Percentiles rank a stretch among this genome's conserved stretches.
These are phyloP conservation scores for Coemansia sp. DNA, from an alignment of 192 early-diverging fungal genomes.

Conservation along the genomic window DNA sequence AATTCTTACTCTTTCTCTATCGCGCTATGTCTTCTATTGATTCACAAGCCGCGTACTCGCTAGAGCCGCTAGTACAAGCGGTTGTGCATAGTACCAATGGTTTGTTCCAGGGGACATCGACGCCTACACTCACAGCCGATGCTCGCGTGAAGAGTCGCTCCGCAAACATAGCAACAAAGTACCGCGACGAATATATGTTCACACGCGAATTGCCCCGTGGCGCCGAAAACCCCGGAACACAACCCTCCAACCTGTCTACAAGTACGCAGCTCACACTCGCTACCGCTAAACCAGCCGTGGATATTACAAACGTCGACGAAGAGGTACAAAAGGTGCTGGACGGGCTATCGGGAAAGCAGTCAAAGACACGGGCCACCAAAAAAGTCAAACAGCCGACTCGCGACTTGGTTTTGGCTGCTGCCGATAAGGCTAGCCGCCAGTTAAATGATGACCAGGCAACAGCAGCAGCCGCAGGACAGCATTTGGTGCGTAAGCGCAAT, in stretches of 20 bases:
- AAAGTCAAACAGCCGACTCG: slow-evolving; percentile 39
- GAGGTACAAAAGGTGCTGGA: slow-evolving; percentile 49
- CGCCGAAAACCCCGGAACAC: slow-evolving; percentile 6
- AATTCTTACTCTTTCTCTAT: not conserved
- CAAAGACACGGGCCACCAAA: slow-evolving; percentile 24
- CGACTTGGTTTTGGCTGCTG: slow-evolving; percentile 32
- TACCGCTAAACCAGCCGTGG: not conserved
- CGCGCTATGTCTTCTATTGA: not conserved
- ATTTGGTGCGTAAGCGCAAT: slow-evolving; percentile 49
- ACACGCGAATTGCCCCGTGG: slow-evolving; percentile 36
- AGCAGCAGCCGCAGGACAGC: slow-evolving; percentile 38
- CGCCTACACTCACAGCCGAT: not conserved
- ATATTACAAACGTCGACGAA: slow-evolving; percentile 30
- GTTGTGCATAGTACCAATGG: slow-evolving; percentile 25
- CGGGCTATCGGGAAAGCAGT: slow-evolving; percentile 32
- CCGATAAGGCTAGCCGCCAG: slow-evolving; percentile 14
- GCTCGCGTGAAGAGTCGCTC: slow-evolving; percentile 4
- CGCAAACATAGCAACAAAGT: slow-evolving; percentile 27
- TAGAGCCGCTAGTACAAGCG: slow-evolving; percentile 14
- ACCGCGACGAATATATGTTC: slow-evolving; percentile 48
- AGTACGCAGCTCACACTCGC: not conserved
- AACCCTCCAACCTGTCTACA: not conserved
- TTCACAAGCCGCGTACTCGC: not conserved
- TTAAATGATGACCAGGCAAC: not conserved
- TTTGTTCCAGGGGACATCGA: slow-evolving; percentile 31